A percentile compares a stretch with the other conserved stretches of the same genome.
These are phyloP conservation scores for Polyporus arcularius DNA, from an alignment of 768 basidiomycete species.

Conservation along the genomic window DNA sequence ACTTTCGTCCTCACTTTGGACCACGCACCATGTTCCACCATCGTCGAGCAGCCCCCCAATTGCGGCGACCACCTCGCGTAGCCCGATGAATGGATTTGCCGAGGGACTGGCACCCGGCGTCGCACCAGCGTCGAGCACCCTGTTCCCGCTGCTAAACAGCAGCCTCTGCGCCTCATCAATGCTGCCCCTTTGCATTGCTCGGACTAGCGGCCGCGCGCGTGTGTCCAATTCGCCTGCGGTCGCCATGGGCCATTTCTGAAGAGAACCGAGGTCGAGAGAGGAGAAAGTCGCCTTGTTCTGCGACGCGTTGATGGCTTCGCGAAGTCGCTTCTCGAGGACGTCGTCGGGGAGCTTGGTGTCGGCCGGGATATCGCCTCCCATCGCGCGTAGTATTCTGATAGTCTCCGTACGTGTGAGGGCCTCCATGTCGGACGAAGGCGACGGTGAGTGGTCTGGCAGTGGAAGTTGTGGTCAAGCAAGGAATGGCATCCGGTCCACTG, in stretches of 20 bases:
- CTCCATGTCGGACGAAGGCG: not conserved
- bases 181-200: not conserved
- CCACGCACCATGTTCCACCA: too few species aligned
- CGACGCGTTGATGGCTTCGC: not conserved
- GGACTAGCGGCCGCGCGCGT: not conserved
- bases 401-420: not conserved
- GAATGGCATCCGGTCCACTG: not conserved
- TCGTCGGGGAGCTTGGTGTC: conserved; percentile 5
- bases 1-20: too few species aligned
- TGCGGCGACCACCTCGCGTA: too few species aligned
- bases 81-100: too few species aligned
- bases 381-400: not conserved
- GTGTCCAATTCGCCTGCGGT: not conserved
- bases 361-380: conserved; percentile 6
- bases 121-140: too few species aligned
- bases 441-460: not conserved
- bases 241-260: conserved; percentile 2
- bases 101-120: too few species aligned
- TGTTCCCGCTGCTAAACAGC: too few species aligned
- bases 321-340: conserved; percentile 4
- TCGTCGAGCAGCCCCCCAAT: too few species aligned
- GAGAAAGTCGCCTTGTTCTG: conserved; percentile 1
- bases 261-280: not conserved
- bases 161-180: not conserved
- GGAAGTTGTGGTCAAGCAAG: not conserved